phyloP scores from a whole-genome alignment of 2,329 filamentous ascomycete species.

The Dactylellina sp. region DNA sequence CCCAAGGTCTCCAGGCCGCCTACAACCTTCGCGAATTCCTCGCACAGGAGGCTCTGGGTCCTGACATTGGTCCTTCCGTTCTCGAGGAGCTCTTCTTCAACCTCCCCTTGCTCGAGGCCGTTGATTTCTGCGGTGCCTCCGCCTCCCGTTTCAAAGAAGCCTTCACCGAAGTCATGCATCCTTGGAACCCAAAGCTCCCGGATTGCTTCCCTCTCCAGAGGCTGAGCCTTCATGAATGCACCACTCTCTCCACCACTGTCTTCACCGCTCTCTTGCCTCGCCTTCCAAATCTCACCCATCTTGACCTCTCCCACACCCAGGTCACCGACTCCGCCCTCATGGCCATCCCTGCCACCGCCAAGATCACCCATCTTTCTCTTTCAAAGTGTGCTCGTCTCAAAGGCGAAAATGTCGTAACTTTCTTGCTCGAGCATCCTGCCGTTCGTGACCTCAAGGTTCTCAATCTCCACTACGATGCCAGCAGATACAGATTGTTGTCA shows the following conservation, averaged over 20 bases:
- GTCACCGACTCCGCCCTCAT: slow-evolving; percentile 78
- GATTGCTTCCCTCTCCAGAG: slow-evolving; percentile 72
- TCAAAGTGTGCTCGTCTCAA: slow-evolving; percentile 79
- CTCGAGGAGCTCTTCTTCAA: slow-evolving; percentile 77
- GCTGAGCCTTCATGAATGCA: slow-evolving; percentile 82
- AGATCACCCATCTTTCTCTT: slow-evolving; percentile 80
- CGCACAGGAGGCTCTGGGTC: slow-evolving; percentile 82
- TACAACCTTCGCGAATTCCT: slow-evolving; percentile 82
- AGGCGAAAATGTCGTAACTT: slow-evolving; percentile 75
- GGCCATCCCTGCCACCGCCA: slow-evolving; percentile 77
- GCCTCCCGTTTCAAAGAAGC: slow-evolving; percentile 75
- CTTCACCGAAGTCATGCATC: slow-evolving; percentile 70
- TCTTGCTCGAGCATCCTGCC: slow-evolving; percentile 77
- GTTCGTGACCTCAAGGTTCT: slow-evolving; percentile 76
- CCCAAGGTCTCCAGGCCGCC: slow-evolving; percentile 77
- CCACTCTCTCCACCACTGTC: slow-evolving; percentile 74
- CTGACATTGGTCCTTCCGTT: slow-evolving; percentile 77
- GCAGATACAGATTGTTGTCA: slow-evolving; percentile 77
- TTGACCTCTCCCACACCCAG: slow-evolving; percentile 82
- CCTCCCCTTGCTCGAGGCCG: slow-evolving; percentile 73
- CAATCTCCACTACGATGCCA: slow-evolving; percentile 78
- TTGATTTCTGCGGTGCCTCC: slow-evolving; percentile 83
- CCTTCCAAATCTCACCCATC: slow-evolving; percentile 76
- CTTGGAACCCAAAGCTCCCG: slow-evolving; percentile 67
- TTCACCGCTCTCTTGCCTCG: slow-evolving; percentile 79